These are phyloP conservation scores for Vitis rupestris DNA, from an alignment of 164 flowering plant species.

Conservation along the genomic window DNA sequence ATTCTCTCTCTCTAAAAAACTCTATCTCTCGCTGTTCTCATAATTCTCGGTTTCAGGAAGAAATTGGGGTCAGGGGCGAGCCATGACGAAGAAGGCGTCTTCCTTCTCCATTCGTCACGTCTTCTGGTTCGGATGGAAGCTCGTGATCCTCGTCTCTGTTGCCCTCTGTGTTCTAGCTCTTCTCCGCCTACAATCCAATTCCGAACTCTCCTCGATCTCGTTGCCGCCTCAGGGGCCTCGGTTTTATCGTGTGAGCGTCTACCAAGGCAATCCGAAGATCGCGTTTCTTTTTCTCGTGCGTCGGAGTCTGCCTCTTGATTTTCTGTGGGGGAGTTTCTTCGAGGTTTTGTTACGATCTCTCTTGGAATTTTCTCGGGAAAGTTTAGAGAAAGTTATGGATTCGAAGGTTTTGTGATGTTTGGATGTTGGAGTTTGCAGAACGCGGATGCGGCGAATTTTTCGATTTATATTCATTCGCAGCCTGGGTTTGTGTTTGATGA, in stretches of 20 bases:
- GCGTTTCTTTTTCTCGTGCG: conserved; percentile 84
- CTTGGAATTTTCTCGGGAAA: conserved; percentile 1
- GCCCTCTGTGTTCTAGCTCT: conserved; percentile 41
- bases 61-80: neutral
- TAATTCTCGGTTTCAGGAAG: conserved; percentile 7
- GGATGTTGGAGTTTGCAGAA: conserved; percentile 35
- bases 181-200: conserved; percentile 35
- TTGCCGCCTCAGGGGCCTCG: neutral
- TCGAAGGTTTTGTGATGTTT: conserved; percentile 1
- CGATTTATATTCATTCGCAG: conserved; percentile 76
- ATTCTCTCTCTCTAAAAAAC: neutral
- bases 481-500: conserved; percentile 86
- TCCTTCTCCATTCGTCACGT: conserved; percentile 26
- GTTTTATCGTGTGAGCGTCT: conserved; percentile 10
- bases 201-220: conserved; percentile 12
- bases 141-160: conserved; percentile 39
- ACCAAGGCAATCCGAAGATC: conserved; percentile 57
- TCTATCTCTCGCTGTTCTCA: neutral
- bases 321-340: conserved; percentile 88
- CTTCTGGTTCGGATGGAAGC: conserved; percentile 48
- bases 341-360: conserved; percentile 35
- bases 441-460: conserved; percentile 55
- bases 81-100: conserved; percentile 48
- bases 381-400: neutral
- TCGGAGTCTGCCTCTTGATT: conserved; percentile 77